Conservation (phyloP, 352 stramenopile genomes). For the Pythium utonaiense region DNA sequence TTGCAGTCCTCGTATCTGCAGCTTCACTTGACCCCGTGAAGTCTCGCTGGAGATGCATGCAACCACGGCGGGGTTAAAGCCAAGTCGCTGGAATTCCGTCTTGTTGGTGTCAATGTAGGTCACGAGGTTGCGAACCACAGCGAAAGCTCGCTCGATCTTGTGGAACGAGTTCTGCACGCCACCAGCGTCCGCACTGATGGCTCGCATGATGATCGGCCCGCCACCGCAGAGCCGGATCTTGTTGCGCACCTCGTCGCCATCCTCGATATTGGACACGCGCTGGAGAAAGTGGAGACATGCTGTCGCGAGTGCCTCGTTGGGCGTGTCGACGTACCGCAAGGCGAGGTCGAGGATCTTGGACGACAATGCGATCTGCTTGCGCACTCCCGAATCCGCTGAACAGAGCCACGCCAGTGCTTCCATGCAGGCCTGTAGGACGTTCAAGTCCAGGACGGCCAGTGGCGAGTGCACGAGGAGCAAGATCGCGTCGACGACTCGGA, state of each 20-base stretch:
- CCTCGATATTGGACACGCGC: constrained; percentile 34
- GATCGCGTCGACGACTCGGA: constrained; percentile 44
- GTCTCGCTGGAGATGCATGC: constrained; percentile 9
- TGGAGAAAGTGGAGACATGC: constrained; percentile 59
- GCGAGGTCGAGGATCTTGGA: constrained; percentile 50
- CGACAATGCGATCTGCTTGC: constrained; percentile 34
- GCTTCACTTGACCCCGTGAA: constrained; percentile 12
- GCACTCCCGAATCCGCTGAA: constrained; percentile 31
- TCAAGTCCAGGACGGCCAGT: constrained; percentile 26
- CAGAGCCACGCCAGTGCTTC: constrained; percentile 58
- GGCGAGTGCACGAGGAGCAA: constrained; percentile 49
- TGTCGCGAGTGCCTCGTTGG: constrained; percentile 26
- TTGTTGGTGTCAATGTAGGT: constrained; percentile 42
- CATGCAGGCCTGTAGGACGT: constrained; percentile 40
- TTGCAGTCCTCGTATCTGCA: constrained; percentile 48
- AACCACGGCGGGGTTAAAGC: constrained; percentile 32
- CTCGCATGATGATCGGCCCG: constrained; percentile 42
- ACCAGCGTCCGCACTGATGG: constrained; percentile 22
- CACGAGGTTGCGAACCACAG: constrained; percentile 52
- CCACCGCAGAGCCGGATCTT: constrained; percentile 30
- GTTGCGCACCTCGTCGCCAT: constrained; percentile 31
- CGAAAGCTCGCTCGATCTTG: constrained; percentile 32
- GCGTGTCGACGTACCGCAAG: constrained; percentile 38
- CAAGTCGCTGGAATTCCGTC: constrained; percentile 48
- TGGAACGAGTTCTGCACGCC: background rate